phyloP scores from a whole-genome alignment of 2,329 filamentous ascomycete genomes.

The Hypoxylon sp. region DNA sequence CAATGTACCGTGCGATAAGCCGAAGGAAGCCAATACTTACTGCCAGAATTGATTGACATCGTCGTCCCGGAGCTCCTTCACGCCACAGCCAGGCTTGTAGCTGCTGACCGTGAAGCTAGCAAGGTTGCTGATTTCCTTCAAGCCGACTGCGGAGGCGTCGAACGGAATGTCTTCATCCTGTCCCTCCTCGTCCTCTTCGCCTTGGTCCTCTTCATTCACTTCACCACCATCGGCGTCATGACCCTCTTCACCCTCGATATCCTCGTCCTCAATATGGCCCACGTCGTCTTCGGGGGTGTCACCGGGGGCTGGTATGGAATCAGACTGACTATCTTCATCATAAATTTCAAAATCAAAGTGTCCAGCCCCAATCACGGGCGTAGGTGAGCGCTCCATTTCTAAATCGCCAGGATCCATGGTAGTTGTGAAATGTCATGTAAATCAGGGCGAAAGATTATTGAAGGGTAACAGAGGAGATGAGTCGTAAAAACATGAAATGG shows the following conservation, averaged over 20 bases:
- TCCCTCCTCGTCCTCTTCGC: constrained; percentile 56
- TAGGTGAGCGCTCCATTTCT: background rate
- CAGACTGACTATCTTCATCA: constrained; percentile 9
- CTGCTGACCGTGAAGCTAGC: constrained; percentile 87
- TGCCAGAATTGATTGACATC: constrained; percentile 85
- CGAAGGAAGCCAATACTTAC: constrained; percentile 60
- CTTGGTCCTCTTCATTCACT: constrained; percentile 53
- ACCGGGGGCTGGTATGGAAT: constrained; percentile 9
- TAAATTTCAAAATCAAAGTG: background rate
- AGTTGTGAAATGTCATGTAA: background rate
- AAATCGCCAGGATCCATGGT: constrained; percentile 14
- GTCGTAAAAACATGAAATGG: constrained; percentile 5
- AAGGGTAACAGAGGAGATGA: background rate
- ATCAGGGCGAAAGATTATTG: background rate
- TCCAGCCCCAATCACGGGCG: background rate
- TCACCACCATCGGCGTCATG: constrained; percentile 28
- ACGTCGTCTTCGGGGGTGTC: constrained; percentile 18
- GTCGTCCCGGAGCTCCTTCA: constrained; percentile 81
- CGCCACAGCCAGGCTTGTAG: constrained; percentile 84
- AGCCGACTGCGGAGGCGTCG: constrained; percentile 68
- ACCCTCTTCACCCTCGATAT: constrained; percentile 34
- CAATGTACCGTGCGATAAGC: background rate
- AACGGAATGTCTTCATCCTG: constrained; percentile 61
- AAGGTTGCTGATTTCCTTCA: constrained; percentile 88
- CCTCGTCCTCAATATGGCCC: constrained; percentile 33